These are phyloP conservation scores for Plasmodium billcollinsi DNA, from an alignment of 169 alveolate genomes.

Conservation along the genomic window DNA sequence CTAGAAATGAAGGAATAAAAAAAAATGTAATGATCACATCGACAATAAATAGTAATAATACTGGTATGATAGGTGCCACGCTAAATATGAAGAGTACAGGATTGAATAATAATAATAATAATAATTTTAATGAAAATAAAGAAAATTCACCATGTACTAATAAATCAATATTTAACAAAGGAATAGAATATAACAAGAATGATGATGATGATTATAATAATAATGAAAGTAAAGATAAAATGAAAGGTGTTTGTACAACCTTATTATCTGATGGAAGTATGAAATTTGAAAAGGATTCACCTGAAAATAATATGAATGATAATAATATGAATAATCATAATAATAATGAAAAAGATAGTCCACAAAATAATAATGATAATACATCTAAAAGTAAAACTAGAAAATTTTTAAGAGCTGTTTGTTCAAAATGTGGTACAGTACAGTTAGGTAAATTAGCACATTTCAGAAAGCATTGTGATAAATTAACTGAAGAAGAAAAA, in stretches of 20 bases:
- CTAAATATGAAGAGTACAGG: no score
- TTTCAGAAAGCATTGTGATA: conserved; percentile 85
- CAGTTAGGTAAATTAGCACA: conserved; percentile 82
- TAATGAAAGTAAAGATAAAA: not conserved
- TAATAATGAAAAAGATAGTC: conserved; percentile 13
- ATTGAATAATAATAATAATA: no score
- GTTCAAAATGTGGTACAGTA: conserved; percentile 81
- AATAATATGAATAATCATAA: conserved; percentile 1
- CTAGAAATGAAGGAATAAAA: not conserved
- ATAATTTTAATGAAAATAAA: no score
- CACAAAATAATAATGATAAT: conserved; percentile 26
- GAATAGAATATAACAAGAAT: not conserved
- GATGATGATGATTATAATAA: not conserved
- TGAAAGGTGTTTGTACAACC: not conserved
- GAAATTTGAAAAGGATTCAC: not conserved
- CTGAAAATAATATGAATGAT: conserved; percentile 13
- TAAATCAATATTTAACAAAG: not conserved
- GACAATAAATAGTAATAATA: no score
- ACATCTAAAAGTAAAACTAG: conserved; percentile 45
- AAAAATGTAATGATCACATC: no score
- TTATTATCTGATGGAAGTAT: not conserved
- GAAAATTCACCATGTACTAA: no score
- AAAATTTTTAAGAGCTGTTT: conserved; percentile 78
- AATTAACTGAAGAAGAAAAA: conserved; percentile 82
- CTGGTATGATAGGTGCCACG: no score